Conservation (phyloP, 805 yeast genomes). For the Wickerhamiella kurtzmanii region DNA sequence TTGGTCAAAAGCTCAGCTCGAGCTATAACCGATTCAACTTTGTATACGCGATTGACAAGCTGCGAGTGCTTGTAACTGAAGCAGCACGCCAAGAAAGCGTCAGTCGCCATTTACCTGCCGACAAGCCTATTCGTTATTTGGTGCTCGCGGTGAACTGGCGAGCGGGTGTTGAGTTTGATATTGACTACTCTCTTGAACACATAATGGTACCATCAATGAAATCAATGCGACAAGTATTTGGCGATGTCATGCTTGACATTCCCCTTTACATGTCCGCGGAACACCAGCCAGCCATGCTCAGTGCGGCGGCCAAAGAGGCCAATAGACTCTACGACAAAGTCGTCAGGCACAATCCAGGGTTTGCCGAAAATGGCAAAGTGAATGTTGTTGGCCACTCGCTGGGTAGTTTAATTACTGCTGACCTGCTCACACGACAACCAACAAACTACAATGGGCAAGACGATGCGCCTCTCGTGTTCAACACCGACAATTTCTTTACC, state of each 20-base stretch:
- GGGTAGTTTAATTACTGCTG: constrained; percentile 74
- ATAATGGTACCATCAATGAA: constrained; percentile 67
- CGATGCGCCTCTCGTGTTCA: constrained; percentile 43
- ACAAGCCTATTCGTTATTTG: constrained; percentile 15
- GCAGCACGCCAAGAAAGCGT: constrained; percentile 17
- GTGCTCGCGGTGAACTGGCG: constrained; percentile 84
- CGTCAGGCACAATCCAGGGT: constrained; percentile 52
- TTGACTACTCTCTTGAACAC: constrained; percentile 46
- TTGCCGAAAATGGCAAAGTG: constrained; percentile 32
- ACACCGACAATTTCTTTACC: constrained; percentile 54
- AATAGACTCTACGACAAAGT: constrained; percentile 56
- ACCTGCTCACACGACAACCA: constrained; percentile 40
- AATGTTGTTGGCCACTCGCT: constrained; percentile 77
- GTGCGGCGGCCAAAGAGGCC: constrained; percentile 55
- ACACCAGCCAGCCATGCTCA: constrained; percentile 49
- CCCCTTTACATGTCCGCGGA: constrained; percentile 56
- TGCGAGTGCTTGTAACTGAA: constrained; percentile 25
- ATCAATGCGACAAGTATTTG: constrained; percentile 61
- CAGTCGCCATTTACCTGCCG: constrained; percentile 12
- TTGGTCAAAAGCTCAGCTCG: constrained; percentile 79
- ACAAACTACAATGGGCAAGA: constrained; percentile 18
- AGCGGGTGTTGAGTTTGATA: constrained; percentile 31
- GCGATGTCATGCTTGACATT: constrained; percentile 77
- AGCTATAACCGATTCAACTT: constrained; percentile 73
- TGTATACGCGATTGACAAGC: constrained; percentile 46